phyloP scores from a whole-genome alignment of 2,329 filamentous ascomycete genomes.

The Cadophora malorum region DNA sequence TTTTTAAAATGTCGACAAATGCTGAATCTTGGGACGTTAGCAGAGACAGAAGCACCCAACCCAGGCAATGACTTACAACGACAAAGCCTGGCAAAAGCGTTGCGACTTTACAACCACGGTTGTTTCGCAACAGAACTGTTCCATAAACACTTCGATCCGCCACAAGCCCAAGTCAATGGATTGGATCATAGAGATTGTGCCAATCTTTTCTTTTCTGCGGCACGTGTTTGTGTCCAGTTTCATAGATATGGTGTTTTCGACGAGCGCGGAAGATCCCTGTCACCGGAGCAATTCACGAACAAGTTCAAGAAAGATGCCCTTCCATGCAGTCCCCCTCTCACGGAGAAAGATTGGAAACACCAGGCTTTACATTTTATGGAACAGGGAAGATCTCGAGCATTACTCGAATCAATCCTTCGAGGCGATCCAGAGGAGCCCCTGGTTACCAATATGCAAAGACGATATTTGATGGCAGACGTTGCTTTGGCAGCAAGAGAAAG shows the following conservation, averaged over 20 bases:
- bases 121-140: slow-evolving; percentile 22
- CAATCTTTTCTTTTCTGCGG: slow-evolving; percentile 21
- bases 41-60: background rate
- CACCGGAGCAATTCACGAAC: slow-evolving; percentile 1
- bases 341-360: slow-evolving; percentile 17
- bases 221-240: slow-evolving; percentile 17
- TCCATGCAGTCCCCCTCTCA: slow-evolving; percentile 16
- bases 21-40: slow-evolving; percentile 11
- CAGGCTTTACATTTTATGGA: slow-evolving; percentile 21
- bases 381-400: slow-evolving; percentile 15
- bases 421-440: slow-evolving; percentile 13
- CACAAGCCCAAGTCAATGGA: slow-evolving; percentile 18
- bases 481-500: slow-evolving; percentile 17
- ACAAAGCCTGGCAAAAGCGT: slow-evolving; percentile 2
- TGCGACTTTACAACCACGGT: slow-evolving; percentile 18
- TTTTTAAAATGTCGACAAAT: slow-evolving; percentile 21
- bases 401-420: slow-evolving; percentile 15
- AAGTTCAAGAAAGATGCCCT: slow-evolving; percentile 2
- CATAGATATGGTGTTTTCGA: slow-evolving; percentile 14
- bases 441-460: slow-evolving; percentile 18
- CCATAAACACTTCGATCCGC: slow-evolving; percentile 22
- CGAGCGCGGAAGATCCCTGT: background rate
- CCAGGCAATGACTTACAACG: background rate
- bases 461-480: slow-evolving; percentile 17
- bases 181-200: slow-evolving; percentile 19